Percentiles rank a stretch among this genome's conserved stretches.
These are phyloP conservation scores for Mortierella sp. DNA, from an alignment of 371 early-diverging fungal species.

Conservation along the genomic window DNA sequence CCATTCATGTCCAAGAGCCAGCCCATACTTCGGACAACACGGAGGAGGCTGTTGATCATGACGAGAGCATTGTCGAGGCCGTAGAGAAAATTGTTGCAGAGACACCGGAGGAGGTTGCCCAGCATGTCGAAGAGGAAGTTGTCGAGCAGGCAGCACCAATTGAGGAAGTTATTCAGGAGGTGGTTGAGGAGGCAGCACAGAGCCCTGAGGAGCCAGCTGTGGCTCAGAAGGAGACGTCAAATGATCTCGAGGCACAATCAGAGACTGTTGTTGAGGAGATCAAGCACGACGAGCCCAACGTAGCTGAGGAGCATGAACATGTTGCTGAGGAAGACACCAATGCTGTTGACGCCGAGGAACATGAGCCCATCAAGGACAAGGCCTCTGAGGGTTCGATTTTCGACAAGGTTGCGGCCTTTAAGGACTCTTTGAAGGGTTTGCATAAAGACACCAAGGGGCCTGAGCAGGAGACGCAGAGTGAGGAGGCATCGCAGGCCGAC, in stretches of 20 bases:
- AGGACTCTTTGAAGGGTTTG: slow-evolving; percentile 16
- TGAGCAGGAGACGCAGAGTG: neutral
- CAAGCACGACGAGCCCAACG: neutral
- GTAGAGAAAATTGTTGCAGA: slow-evolving; percentile 4
- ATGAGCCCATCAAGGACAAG: neutral
- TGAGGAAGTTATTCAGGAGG: neutral
- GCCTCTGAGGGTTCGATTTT: neutral
- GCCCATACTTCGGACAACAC: neutral
- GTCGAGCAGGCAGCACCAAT: neutral
- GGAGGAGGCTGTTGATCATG: neutral
- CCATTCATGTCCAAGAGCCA: slow-evolving; percentile 23
- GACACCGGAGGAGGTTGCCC: slow-evolving; percentile 12
- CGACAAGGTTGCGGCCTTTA: slow-evolving; percentile 11
- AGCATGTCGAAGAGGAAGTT: slow-evolving; percentile 13
- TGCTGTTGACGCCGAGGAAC: neutral
- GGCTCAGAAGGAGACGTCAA: neutral
- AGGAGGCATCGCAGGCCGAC: neutral
- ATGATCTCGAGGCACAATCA: neutral
- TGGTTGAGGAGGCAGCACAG: neutral
- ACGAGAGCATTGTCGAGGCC: neutral
- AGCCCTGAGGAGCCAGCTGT: neutral
- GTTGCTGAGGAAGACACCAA: neutral
- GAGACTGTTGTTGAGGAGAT: neutral
- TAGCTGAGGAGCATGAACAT: neutral
- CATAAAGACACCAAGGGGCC: slow-evolving; percentile 7